A percentile compares a stretch with the other conserved stretches of the same genome.
Evolutionary conservation across 306 rosid species (phyloP).

Genomic region (Pyrus betulifolia): DNA sequence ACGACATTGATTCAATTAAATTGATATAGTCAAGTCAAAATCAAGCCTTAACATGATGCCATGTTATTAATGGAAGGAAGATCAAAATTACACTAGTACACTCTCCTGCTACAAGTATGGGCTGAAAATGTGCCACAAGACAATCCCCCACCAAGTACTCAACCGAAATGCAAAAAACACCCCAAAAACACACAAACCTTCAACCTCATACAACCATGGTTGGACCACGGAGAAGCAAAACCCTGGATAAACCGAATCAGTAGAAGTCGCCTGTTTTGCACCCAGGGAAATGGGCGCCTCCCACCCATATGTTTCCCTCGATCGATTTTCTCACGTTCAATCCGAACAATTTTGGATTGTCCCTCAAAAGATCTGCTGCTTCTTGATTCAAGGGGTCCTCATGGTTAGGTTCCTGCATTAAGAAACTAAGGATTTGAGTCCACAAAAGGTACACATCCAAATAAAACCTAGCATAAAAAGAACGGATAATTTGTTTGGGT

Average conservation of each 20-base stretch:
- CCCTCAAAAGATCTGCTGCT: conserved; percentile 36
- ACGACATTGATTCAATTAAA: background rate
- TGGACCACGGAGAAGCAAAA: background rate
- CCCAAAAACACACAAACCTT: background rate
- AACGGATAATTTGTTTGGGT: too few relatives aligned
- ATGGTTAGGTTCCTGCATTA: conserved; percentile 25
- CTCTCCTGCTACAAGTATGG: background rate
- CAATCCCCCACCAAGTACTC: background rate
- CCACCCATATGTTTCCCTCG: conserved; percentile 22
- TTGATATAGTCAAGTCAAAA: background rate
- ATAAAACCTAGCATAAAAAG: background rate
- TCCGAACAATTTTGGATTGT: conserved; percentile 23
- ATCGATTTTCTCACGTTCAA: conserved; percentile 33
- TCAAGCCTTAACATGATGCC: background rate
- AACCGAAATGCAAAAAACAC: background rate
- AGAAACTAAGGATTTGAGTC: background rate
- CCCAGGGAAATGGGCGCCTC: conserved; percentile 21
- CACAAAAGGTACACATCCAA: background rate
- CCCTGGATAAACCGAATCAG: background rate
- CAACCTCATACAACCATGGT: background rate
- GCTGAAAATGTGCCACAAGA: background rate
- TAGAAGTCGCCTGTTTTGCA: background rate
- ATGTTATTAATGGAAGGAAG: background rate
- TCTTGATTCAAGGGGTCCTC: conserved; percentile 36
- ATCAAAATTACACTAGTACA: background rate